Percentiles rank a stretch among this genome's conserved stretches.
Evolutionary conservation across 2,329 filamentous ascomycete species (phyloP).

Genomic region (Fusarium bactridioides): DNA sequence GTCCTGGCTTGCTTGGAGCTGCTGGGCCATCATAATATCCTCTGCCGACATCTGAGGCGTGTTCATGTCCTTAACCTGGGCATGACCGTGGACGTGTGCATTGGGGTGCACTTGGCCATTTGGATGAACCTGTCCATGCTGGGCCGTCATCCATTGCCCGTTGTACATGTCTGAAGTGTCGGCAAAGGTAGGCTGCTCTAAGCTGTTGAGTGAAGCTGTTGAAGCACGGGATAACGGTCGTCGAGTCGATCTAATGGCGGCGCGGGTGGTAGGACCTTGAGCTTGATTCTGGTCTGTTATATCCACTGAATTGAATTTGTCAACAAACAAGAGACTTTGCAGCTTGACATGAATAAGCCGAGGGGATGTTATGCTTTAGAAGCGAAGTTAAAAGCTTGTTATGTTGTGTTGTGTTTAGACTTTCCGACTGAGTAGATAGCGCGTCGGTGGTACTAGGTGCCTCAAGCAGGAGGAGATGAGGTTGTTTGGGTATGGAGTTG

Average conservation of each 20-base stretch:
- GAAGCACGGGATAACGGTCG: constrained; percentile 64
- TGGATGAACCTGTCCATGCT: constrained; percentile 30
- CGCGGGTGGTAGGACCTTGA: constrained; percentile 43
- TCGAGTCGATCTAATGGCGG: constrained; percentile 54
- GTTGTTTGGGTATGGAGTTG: constrained; percentile 15
- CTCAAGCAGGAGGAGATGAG: not conserved
- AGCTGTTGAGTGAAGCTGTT: constrained; percentile 65
- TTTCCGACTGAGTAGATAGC: not conserved
- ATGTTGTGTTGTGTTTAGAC: not conserved
- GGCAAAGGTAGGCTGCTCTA: constrained; percentile 57
- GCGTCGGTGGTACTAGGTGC: not conserved
- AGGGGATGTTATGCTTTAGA: not conserved
- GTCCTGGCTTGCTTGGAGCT: constrained; percentile 63
- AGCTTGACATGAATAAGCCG: constrained; percentile 4
- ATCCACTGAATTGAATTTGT: constrained; percentile 38
- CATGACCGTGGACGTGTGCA: constrained; percentile 40
- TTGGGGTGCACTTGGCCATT: constrained; percentile 17
- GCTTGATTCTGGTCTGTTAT: constrained; percentile 39
- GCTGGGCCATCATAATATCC: constrained; percentile 66
- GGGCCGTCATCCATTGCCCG: constrained; percentile 56
- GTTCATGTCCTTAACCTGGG: constrained; percentile 54
- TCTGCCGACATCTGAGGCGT: constrained; percentile 62
- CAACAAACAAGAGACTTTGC: constrained; percentile 16
- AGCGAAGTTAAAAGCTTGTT: not conserved
- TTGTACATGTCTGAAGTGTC: constrained; percentile 56